Evolutionary conservation across 2,329 filamentous ascomycete species (phyloP), one percentile per base, ranked within the genome.

Genomic region (Colletotrichum chlorophyti): DNA sequence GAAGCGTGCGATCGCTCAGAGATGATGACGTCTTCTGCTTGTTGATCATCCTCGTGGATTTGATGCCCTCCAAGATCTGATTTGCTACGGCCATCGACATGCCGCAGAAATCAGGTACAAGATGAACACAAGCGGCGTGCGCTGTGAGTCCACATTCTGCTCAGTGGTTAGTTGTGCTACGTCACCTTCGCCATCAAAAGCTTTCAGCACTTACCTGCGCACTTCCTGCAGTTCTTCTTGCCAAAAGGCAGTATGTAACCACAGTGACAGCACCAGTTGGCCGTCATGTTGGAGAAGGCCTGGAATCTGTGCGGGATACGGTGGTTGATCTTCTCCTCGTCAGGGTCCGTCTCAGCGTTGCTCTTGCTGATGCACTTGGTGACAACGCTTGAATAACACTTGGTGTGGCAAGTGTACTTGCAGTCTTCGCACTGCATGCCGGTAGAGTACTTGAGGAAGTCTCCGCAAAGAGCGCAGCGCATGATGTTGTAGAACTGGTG

Each of bases 401-500:
- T 97, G 68, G 92, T 94, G 76, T 99, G 95, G 76, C 95, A 99
- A 34, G 94, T 98, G 78, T 98, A 98, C 78, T 98, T 98, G 89
- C 95, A 99, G 77, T 99, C 95, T 64, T 96, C 91, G 75, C 95
- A 99, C 78, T 99, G 95, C 94, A 99, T 99, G 62, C 95, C 95
- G 19, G 95, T 91, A 45, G 94, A 96, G 73, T 98, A 98, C 72
- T 98, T 99, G 77, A 99, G 89, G 70, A 99, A 98, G 66, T 99
- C 95, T 60, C 93, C 95, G 72, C 95, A 99, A 31, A 98, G 87
- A 12, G 95, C 95, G 76, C 95, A 99, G 62, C 95, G 94, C 95
- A 99, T 99, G 71, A 99, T 97, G 83, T 98, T 99, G 87, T 98
- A 99, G 76, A 99, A 99, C 74, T 97, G 95, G 73, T 97, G 93